These are phyloP conservation scores for Leishmania aethiopica DNA, from an alignment of 208 protist genomes.

Conservation along the genomic window DNA sequence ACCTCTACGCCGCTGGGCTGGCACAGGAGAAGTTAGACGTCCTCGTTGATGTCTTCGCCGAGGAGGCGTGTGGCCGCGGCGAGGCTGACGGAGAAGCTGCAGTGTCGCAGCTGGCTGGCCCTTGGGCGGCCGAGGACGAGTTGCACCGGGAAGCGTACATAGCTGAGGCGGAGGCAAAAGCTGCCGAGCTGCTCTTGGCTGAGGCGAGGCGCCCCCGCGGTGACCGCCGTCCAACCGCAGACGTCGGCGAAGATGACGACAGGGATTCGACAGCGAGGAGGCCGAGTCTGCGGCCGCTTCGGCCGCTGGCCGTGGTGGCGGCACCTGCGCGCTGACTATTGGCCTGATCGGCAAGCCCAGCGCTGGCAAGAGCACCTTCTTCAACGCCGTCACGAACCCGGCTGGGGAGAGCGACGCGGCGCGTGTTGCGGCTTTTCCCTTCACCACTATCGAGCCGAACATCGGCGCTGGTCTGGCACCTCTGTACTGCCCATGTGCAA, in stretches of 20 bases:
- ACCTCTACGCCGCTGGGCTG: slow-evolving; percentile 53
- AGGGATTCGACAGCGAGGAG: not conserved
- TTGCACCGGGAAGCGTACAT: slow-evolving; percentile 37
- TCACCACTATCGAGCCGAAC: slow-evolving; percentile 96
- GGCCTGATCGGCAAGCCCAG: slow-evolving; percentile 94
- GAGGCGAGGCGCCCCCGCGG: slow-evolving; percentile 11
- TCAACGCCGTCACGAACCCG: slow-evolving; percentile 93
- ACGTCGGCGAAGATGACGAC: slow-evolving; percentile 13
- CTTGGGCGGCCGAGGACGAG: slow-evolving; percentile 53
- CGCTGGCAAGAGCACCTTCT: slow-evolving; percentile 94
- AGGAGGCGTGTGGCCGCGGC: slow-evolving; percentile 9
- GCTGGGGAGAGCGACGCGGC: slow-evolving; percentile 77
- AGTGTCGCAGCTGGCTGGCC: not conserved
- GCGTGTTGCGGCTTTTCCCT: slow-evolving; percentile 91
- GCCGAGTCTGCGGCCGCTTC: slow-evolving; percentile 1
- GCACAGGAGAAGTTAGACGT: slow-evolving; percentile 35
- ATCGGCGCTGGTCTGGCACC: slow-evolving; percentile 61
- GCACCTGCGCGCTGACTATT: slow-evolving; percentile 81
- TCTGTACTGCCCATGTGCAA: slow-evolving; percentile 73
- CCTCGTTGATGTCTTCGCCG: slow-evolving; percentile 39
- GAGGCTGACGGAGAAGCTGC: slow-evolving; percentile 15
- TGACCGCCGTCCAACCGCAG: not conserved
- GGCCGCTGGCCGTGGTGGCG: slow-evolving; percentile 28
- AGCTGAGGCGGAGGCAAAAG: slow-evolving; percentile 37
- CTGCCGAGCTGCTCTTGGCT: slow-evolving; percentile 25